These are phyloP conservation scores for Claviceps sp. DNA, from an alignment of 2,329 filamentous ascomycete genomes.

Conservation along the genomic window DNA sequence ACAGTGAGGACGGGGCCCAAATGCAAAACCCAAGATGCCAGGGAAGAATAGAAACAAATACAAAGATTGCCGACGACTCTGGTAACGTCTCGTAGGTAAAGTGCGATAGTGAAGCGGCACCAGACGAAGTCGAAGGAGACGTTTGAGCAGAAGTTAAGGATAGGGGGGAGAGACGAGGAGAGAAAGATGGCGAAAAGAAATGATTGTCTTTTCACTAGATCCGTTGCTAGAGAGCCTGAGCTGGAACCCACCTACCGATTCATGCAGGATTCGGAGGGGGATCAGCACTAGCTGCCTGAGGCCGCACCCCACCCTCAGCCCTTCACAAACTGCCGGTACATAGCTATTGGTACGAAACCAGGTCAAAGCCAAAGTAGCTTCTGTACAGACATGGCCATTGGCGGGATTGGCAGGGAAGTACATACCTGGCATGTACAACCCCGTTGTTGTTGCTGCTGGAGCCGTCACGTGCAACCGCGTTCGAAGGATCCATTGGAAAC, in stretches of 20 bases:
- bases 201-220: slow-evolving; percentile 6
- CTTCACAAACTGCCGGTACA: not conserved
- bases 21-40: not conserved
- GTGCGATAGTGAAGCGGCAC: slow-evolving; percentile 3
- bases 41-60: not conserved
- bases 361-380: not conserved
- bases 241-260: slow-evolving; percentile 7
- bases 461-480: slow-evolving; percentile 4
- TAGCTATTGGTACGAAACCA: not conserved
- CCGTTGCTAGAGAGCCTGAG: slow-evolving; percentile 12
- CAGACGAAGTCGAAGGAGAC: slow-evolving; percentile 2
- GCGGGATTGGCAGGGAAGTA: too few species aligned
- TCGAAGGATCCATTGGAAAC: not conserved
- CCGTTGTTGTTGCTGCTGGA: not conserved
- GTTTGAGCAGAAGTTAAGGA: not conserved
- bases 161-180: slow-evolving; percentile 1
- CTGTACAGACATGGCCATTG: not conserved
- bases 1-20: slow-evolving; percentile 2
- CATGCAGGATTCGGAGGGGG: slow-evolving; percentile 1
- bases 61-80: not conserved
- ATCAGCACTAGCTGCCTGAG: slow-evolving; percentile 7
- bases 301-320: not conserved
- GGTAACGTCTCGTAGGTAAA: not conserved
- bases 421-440: too few species aligned
- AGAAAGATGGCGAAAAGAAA: slow-evolving; percentile 8